Evolutionary conservation across 2,329 filamentous ascomycete genomes (phyloP).

Genomic region (Gaeumannomyces sp.): DNA sequence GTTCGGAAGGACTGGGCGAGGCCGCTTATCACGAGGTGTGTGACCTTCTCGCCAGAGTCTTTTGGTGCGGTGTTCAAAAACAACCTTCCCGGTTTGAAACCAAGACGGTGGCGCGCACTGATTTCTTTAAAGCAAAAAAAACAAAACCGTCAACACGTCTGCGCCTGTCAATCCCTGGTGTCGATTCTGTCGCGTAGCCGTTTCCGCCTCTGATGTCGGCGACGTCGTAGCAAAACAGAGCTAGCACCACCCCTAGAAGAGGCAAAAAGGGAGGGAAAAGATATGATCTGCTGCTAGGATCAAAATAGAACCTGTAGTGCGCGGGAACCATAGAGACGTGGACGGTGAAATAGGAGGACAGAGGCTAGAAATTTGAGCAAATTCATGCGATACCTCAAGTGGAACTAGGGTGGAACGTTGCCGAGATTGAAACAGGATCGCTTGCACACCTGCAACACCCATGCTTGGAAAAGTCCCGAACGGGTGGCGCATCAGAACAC

Average conservation of each 20-base stretch:
- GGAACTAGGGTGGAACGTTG: constrained; percentile 32
- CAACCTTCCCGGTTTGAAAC: background rate
- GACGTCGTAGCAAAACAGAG: background rate
- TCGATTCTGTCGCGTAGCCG: constrained; percentile 1
- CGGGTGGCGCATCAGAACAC: constrained; percentile 10
- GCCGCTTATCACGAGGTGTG: background rate
- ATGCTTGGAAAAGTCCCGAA: constrained; percentile 15
- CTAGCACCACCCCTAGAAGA: background rate
- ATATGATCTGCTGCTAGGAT: constrained; percentile 2
- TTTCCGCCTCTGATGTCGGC: background rate
- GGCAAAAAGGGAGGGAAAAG: background rate
- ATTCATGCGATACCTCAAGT: constrained; percentile 31
- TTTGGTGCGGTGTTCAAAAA: background rate
- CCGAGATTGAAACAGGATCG: constrained; percentile 33
- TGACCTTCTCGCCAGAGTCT: background rate
- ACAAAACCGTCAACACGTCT: background rate
- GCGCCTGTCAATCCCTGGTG: background rate
- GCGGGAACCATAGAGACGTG: background rate
- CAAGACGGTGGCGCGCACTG: background rate
- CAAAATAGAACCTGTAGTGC: constrained; percentile 4
- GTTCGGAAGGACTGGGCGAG: background rate
- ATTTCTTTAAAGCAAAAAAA: constrained; percentile 8
- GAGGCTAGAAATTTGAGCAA: constrained; percentile 22
- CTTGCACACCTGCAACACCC: constrained; percentile 18
- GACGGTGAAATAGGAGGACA: constrained; percentile 15